phyloP scores from a whole-genome alignment of 768 basidiomycete species.

The Tephrocybe sp. region DNA sequence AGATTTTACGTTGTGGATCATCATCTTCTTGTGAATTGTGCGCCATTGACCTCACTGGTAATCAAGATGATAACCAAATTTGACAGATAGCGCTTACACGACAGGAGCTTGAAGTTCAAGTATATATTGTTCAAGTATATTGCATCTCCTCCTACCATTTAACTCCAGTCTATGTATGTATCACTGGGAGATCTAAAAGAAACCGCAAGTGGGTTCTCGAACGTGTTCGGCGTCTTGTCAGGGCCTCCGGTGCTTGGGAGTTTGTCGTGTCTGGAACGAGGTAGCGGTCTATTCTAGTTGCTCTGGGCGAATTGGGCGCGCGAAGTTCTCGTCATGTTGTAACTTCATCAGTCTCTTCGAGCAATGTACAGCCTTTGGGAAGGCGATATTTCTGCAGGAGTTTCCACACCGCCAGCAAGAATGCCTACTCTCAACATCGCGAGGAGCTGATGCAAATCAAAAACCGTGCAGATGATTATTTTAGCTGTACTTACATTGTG shows the following conservation, averaged over 20 bases:
- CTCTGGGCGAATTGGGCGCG: neutral
- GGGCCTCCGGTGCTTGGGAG: too few species aligned
- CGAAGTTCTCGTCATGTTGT: neutral
- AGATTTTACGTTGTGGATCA: neutral
- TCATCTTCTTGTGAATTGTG: neutral
- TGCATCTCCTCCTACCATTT: neutral
- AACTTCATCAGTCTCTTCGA: conserved; percentile 20
- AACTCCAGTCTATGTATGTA: neutral
- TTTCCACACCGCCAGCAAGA: conserved; percentile 64
- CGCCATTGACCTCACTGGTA: neutral
- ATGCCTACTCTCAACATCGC: conserved; percentile 79
- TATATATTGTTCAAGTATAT: neutral
- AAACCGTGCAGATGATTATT: neutral
- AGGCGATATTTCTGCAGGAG: conserved; percentile 45
- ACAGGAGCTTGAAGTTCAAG: too few species aligned
- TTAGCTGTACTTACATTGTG: conserved; percentile 54
- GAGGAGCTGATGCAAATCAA: conserved; percentile 43
- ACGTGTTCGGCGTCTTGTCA: too few species aligned
- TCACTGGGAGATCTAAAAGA: neutral
- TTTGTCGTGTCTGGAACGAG: neutral
- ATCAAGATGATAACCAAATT: neutral
- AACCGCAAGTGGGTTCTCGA: too few species aligned
- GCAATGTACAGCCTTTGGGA: conserved; percentile 43
- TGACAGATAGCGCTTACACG: neutral
- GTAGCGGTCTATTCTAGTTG: neutral